Percentiles rank a stretch among this genome's conserved stretches.
These are phyloP conservation scores for Macrocybe gigantea DNA, from an alignment of 768 basidiomycete species.

Conservation along the genomic window DNA sequence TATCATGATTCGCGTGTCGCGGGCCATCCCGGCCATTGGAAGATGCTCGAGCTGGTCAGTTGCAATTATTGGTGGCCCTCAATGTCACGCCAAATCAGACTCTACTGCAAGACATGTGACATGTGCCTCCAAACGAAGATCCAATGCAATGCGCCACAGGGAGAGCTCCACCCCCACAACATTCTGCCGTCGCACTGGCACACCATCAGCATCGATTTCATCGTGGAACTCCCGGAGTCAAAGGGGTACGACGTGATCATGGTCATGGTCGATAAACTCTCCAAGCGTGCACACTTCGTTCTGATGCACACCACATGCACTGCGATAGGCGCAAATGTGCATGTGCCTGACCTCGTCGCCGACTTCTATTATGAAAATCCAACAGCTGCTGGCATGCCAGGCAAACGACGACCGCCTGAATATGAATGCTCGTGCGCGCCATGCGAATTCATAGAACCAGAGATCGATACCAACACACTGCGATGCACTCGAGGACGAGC, in stretches of 20 bases:
- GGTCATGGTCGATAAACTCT: conserved; percentile 29
- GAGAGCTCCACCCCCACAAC: conserved; percentile 17
- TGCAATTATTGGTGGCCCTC: conserved; percentile 12
- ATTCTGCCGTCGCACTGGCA: conserved; percentile 25
- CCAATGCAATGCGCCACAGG: conserved; percentile 2
- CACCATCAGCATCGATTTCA: conserved; percentile 27
- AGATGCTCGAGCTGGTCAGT: conserved; percentile 6
- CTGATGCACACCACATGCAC: conserved; percentile 27
- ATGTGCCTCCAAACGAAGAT: conserved; percentile 8
- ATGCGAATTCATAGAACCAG: no score
- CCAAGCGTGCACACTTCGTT: conserved; percentile 36
- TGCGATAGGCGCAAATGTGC: no score
- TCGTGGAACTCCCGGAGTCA: conserved; percentile 24
- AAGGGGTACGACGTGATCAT: conserved; percentile 21
- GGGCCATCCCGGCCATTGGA: conserved; percentile 9
- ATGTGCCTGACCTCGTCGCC: no score
- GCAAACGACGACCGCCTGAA: no score
- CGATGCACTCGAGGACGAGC: no score
- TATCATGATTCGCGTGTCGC: no score
- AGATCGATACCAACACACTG: no score
- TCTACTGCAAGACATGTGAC: conserved; percentile 9
- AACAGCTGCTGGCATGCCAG: no score
- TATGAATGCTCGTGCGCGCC: no score
- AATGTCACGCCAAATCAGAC: conserved; percentile 3
- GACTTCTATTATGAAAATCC: no score